A percentile compares a stretch with the other conserved stretches of the same genome.
phyloP scores from a whole-genome alignment of 805 yeast genomes.

The Pichia sporocuriosa region DNA sequence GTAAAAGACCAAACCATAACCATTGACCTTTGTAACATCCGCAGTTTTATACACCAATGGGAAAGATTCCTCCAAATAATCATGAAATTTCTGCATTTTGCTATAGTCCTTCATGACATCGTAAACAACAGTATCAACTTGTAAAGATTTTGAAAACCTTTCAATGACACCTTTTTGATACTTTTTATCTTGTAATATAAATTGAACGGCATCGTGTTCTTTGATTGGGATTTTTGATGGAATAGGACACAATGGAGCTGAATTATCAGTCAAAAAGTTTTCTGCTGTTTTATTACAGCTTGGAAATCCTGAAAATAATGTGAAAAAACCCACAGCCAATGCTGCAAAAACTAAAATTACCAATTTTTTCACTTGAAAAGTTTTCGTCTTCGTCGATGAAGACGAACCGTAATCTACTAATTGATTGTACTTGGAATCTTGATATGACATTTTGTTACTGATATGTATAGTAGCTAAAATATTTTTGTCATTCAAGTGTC shows the following conservation, averaged over 20 bases:
- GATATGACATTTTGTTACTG: neutral
- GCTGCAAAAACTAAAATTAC: slow-evolving; percentile 7
- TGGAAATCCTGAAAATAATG: neutral
- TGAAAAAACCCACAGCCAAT: neutral
- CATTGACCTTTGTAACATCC: slow-evolving; percentile 48
- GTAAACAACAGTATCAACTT: slow-evolving; percentile 43
- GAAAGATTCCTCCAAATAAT: slow-evolving; percentile 12
- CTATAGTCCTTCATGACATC: slow-evolving; percentile 18
- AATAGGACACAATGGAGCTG: slow-evolving; percentile 20
- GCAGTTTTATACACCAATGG: slow-evolving; percentile 34
- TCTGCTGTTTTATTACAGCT: neutral
- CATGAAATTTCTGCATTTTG: slow-evolving; percentile 21
- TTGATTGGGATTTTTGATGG: slow-evolving; percentile 19
- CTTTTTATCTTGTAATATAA: slow-evolving; percentile 29
- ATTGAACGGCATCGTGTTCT: slow-evolving; percentile 13
- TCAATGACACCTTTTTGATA: slow-evolving; percentile 33
- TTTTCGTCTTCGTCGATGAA: no score
- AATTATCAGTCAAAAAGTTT: neutral
- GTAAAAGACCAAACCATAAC: slow-evolving; percentile 58
- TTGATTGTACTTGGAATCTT: slow-evolving; percentile 1
- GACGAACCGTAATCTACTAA: neutral
- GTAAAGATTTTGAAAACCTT: slow-evolving; percentile 43
- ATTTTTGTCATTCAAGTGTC: no score
- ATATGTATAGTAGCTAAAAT: no score
- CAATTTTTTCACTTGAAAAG: no score